phyloP scores from a whole-genome alignment of 2,329 filamentous ascomycete genomes.

The Chrysoporthe cubensis region DNA sequence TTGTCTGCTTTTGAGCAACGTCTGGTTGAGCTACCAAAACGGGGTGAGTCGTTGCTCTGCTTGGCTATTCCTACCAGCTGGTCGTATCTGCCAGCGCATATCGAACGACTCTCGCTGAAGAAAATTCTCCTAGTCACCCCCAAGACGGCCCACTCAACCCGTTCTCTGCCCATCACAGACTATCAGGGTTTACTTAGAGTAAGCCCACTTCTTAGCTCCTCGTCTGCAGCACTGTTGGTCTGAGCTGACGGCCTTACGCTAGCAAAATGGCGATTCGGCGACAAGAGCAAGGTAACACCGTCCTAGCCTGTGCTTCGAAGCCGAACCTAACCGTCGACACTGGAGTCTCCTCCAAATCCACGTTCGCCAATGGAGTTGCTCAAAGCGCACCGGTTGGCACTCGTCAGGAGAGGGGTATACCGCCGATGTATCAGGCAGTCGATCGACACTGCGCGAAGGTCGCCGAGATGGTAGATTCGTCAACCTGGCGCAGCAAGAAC shows the following conservation, averaged over 20 bases:
- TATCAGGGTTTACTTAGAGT: background rate
- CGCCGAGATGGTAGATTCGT: conserved; percentile 25
- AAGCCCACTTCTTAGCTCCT: background rate
- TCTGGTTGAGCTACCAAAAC: background rate
- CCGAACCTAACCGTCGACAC: conserved; percentile 25
- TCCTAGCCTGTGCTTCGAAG: background rate
- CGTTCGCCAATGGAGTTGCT: background rate
- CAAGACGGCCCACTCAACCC: background rate
- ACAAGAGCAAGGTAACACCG: background rate
- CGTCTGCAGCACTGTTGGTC: background rate
- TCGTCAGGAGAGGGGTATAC: conserved; percentile 19
- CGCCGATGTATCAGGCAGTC: conserved; percentile 16
- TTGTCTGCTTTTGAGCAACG: background rate
- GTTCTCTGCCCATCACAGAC: background rate
- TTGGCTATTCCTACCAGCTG: background rate
- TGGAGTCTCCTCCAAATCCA: background rate
- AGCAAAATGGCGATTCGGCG: conserved; percentile 10
- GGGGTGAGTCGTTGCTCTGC: background rate
- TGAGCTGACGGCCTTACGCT: background rate
- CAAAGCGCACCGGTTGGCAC: conserved; percentile 26
- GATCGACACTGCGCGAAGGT: conserved; percentile 25
- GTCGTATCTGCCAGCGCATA: background rate
- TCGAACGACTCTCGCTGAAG: background rate
- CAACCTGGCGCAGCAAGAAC: conserved; percentile 27
- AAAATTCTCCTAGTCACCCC: background rate